Percentiles rank a stretch among this genome's conserved stretches.
These are phyloP conservation scores for Pseudopyrenochaeta lycopersici DNA, from an alignment of 2,329 filamentous ascomycete species.

Conservation along the genomic window DNA sequence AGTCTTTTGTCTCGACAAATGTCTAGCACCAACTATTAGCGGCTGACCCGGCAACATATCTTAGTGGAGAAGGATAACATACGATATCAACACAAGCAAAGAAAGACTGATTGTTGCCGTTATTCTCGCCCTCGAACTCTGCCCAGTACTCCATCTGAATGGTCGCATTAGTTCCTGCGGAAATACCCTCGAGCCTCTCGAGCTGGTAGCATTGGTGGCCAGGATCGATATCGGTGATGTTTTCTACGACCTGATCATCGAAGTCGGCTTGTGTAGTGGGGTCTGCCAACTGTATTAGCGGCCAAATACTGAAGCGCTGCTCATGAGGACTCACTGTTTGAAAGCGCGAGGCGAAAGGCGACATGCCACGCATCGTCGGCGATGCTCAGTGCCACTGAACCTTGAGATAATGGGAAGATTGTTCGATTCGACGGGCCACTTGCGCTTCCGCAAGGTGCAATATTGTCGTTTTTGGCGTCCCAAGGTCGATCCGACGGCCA, in stretches of 20 bases:
- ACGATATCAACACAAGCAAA: constrained; percentile 59
- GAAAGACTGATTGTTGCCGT: constrained; percentile 52
- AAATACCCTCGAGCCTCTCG: constrained; percentile 41
- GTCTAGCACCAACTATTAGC: constrained; percentile 24
- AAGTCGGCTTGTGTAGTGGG: constrained; percentile 54
- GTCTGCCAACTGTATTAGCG: constrained; percentile 32
- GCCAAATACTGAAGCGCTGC: neutral
- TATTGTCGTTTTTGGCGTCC: constrained; percentile 65
- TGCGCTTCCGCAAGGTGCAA: constrained; percentile 65
- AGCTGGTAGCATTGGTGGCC: constrained; percentile 58
- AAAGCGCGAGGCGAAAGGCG: constrained; percentile 63
- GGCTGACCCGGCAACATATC: neutral
- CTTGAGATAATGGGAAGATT: constrained; percentile 65
- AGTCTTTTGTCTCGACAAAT: constrained; percentile 52
- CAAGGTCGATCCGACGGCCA: constrained; percentile 68
- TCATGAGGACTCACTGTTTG: constrained; percentile 54
- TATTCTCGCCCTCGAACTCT: constrained; percentile 52
- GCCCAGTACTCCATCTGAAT: constrained; percentile 57
- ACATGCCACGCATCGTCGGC: constrained; percentile 67
- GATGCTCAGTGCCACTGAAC: constrained; percentile 63
- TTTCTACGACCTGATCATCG: constrained; percentile 39
- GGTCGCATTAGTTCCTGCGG: constrained; percentile 55
- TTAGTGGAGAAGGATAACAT: constrained; percentile 1
- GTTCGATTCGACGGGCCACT: constrained; percentile 61
- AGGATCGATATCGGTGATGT: constrained; percentile 52